phyloP scores from a whole-genome alignment of 1,139 yeast species.

The Scheffersomyces insectosa region DNA sequence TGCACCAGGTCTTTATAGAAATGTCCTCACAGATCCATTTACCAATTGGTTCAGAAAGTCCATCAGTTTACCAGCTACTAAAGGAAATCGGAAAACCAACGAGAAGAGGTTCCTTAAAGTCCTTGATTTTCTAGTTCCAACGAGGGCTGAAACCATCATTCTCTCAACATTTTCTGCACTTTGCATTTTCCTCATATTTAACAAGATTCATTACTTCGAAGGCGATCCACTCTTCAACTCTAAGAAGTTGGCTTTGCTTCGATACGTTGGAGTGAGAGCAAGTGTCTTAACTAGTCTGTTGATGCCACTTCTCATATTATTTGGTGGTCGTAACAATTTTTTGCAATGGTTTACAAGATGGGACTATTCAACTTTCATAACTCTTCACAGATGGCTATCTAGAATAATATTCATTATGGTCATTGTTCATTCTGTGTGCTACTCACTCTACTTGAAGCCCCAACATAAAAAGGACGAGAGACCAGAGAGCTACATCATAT shows the following conservation, averaged over 20 bases:
- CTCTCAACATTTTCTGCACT: conserved; percentile 2
- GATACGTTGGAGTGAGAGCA: conserved; percentile 54
- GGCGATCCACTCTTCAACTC: conserved; percentile 31
- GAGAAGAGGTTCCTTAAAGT: conserved; percentile 27
- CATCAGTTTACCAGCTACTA: conserved; percentile 51
- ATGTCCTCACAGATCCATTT: conserved; percentile 20
- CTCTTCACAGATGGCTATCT: conserved; percentile 63
- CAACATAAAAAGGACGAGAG: background rate
- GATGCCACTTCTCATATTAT: conserved; percentile 51
- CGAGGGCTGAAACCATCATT: conserved; percentile 59
- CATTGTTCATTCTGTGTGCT: conserved; percentile 40
- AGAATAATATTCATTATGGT: conserved; percentile 44
- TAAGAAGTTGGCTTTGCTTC: conserved; percentile 17
- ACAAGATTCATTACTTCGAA: conserved; percentile 22
- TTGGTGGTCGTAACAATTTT: conserved; percentile 66
- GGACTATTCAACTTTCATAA: conserved; percentile 58
- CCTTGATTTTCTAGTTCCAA: conserved; percentile 53
- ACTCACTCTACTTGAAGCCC: conserved; percentile 15
- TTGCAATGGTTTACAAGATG: conserved; percentile 58
- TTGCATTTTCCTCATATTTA: conserved; percentile 4
- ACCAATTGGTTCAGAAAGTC: conserved; percentile 40
- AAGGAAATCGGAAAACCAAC: conserved; percentile 42
- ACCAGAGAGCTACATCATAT: conserved; percentile 21
- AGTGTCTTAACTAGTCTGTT: conserved; percentile 57
- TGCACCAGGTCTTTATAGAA: conserved; percentile 17